Base-by-base conservation (phyloP, 768 basidiomycete species). In the Auricularia auricula-judae region DNA sequence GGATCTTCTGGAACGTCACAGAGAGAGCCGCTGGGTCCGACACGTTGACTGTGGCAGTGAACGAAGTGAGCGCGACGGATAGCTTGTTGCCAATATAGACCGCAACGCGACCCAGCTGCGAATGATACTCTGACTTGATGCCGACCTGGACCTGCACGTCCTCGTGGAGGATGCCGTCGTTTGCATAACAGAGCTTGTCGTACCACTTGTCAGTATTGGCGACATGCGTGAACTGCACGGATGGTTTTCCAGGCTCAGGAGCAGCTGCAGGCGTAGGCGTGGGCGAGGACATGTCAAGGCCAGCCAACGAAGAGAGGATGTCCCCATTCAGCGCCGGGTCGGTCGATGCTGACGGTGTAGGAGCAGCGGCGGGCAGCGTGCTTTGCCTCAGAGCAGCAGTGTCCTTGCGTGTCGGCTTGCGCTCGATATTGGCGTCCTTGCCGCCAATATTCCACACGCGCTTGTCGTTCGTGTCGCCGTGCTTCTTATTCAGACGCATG, bases 51-150 rank as follows among this genome's bases (percentile, higher is more conserved):
- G 87, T 86, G 4, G 92, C 88, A 3, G 93, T 94, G 76, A 99
- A 93, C 18, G 92, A 88, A 3, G 88, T 90, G 70, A 99, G 83
- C n/a, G 96, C 83, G 7, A 85, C 85, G 4, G 89, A 84, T 62
- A 94, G 80, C 74, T 99, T 99, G 81, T 98, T 99, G 68, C 97
- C 97, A 67, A 98, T 82, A 77, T 97, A 98, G 43, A 99, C 79
- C 33, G 95, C 95, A 60, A 99, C 71, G 70, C 98, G 93, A 16
- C 96, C 97, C 44, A 94, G 83, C 70, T 96, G 90, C 16, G 91
- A 90, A 73, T 98, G 96, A 74, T 91, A 99, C 71, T 94, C 89
- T 36, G 94, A 93, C 78, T 98, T 99, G 78, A 98, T 75, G 39
- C 97, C 97, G 62, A 99, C 85, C 73, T 98, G 96, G 54, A 99